Evolutionary conservation across 495 filamentous ascomycete species (phyloP), one percentile per base, ranked within the genome.

Genomic region (Jackrogersella minutella): DNA sequence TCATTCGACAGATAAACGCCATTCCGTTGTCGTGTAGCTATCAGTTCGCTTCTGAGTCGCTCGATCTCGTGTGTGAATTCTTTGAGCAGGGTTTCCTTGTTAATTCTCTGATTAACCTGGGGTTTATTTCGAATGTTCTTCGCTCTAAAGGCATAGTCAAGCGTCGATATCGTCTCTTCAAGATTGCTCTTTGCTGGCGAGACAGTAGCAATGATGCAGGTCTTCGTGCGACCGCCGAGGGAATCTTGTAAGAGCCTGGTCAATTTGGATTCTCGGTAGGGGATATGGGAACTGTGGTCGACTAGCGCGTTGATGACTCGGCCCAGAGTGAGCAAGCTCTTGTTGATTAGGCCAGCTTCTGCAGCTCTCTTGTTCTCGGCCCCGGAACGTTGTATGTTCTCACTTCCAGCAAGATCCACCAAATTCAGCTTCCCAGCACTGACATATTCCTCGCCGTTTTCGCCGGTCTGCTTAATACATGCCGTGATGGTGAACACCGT

Each of bases 51-150:
- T 79, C 96, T 96, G 39, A 99, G 84, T 70, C 90, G 93, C 76
- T 99, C 91, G 55, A 98, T 97, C 68, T 98, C 96, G n/a, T 84
- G 77, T 0, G 96, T 93, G 62, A 96, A 96, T 53, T 99, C 96
- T 24, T 85, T 85, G 0, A 99, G 85, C 16, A 98, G 77, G 3
- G 92, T 96, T 75, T 94, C 94, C 76, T 98, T 99, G 14, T 91
- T 92, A 54, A 97, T 85, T 70, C 90, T 85, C 28, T 91, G 90
- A 75, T 98, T 98, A 69, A 96, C 85, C 71, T 99, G 95, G 3
- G 95, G 95, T 74, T 97, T 97, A 75, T 99, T 99, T 17, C 92
- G 90, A 64, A 99, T 99, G 70, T 98, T 97, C 80, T 99, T 99
- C 2, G 96, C 95, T 17, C 95, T 86, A 74, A 97, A 97, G 8